Percentiles rank a stretch among this genome's conserved stretches.
phyloP scores from a whole-genome alignment of 1,139 yeast genomes.

The Protomyces inundatus region DNA sequence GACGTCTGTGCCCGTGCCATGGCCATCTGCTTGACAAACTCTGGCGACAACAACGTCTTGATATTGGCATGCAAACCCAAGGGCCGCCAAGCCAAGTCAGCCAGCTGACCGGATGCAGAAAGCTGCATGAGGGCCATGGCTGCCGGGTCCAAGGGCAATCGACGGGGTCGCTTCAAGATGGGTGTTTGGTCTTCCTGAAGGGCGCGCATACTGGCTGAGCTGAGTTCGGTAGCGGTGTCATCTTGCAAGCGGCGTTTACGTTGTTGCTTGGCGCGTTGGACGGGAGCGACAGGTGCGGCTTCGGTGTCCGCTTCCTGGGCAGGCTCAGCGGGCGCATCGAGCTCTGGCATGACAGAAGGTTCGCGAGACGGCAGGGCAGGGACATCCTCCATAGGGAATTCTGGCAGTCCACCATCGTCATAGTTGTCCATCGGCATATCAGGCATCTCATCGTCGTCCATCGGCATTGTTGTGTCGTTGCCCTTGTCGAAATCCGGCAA shows the following conservation, averaged over 20 bases:
- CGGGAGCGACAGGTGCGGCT: neutral
- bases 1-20: neutral
- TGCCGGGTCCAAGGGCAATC: conserved; percentile 15
- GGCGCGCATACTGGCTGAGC: conserved; percentile 8
- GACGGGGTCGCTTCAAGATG: conserved; percentile 7
- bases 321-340: neutral
- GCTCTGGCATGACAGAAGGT: conserved; percentile 10
- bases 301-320: neutral
- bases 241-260: conserved; percentile 11
- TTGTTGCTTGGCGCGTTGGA: neutral
- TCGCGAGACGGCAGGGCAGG: conserved; percentile 2
- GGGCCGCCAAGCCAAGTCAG: conserved; percentile 6
- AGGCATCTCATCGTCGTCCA: neutral
- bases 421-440: neutral
- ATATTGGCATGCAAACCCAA: conserved; percentile 9
- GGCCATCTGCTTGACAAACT: conserved; percentile 10
- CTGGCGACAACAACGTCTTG: conserved; percentile 11
- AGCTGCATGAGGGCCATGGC: conserved; percentile 10
- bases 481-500: conserved; percentile 30
- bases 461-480: conserved; percentile 26
- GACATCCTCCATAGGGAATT: neutral
- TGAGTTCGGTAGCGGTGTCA: conserved; percentile 16
- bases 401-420: neutral
- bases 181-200: conserved; percentile 10
- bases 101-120: conserved; percentile 11